Base-by-base conservation (phyloP, 768 basidiomycete genomes). In the Boletus rubescentipes region DNA sequence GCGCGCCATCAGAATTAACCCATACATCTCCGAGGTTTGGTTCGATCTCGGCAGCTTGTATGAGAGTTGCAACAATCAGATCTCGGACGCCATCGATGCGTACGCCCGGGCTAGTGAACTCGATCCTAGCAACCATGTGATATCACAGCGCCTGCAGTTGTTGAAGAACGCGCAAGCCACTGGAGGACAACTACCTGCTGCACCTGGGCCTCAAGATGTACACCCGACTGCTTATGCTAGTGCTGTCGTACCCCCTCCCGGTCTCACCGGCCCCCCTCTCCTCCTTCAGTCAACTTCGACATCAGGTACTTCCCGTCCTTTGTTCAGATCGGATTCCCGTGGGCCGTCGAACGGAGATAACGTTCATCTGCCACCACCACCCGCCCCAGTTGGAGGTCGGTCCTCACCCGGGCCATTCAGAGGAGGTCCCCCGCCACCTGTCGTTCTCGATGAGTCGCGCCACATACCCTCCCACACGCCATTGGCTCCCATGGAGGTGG, bases 51-150 rank as follows among this genome's bases (percentile, higher is more conserved):
- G 97, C 38, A 91, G 87, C 58, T 79, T 99, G 0, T 99, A 99
- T 68, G 97, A 99, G 73, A 91, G 89, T 60, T 99, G 96, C 79
- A 98, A 98, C 75, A 98, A 98, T 67, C 97, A 99, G 72, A 93
- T 98, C 67, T 89, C 89, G 35, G 97, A 99, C 69, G 97, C 97
- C 30, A 98, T 98, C 67, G 96, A 99, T 62, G 97, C 97, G 2
- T 99, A 99, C 66, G 91, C 92, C 11, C 84, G 96, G 34, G 97
- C 96, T 1, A 86, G 87, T 53, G 95, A 98, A 69, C 85, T 98
- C 42, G 97, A 98, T 67, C 93, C 95, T 0, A 73, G 71, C 53
- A 98, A 98, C 65, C 73, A 76, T 39, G 82, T 87, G 29, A 95
- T 98, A 70, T 84, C 88, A 29, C 86, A 89, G 57, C 83, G 95